Evolutionary conservation across 2,329 filamentous ascomycete genomes (phyloP).

Genomic region (Berkeleyomyces rouxiae): DNA sequence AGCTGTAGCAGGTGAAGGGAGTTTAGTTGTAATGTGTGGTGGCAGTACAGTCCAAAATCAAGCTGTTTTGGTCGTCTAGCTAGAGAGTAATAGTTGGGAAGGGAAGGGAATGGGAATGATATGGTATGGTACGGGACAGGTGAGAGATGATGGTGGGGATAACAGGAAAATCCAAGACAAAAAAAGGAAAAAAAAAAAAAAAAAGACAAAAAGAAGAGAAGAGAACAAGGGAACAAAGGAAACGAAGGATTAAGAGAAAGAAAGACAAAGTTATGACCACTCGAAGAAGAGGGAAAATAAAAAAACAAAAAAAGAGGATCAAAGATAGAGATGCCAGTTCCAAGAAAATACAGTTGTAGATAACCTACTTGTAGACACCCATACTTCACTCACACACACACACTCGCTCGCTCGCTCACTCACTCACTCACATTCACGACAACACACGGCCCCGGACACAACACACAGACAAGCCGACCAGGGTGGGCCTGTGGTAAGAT

Average conservation of each 20-base stretch:
- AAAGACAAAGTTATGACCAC: neutral
- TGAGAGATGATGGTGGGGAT: neutral
- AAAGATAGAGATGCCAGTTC: slow-evolving; percentile 4
- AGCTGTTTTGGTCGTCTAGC: neutral
- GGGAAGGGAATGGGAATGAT: neutral
- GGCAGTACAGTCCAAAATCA: neutral
- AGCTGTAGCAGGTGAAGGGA: neutral
- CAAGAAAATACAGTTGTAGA: slow-evolving; percentile 3
- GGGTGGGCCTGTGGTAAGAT: neutral
- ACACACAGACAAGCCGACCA: slow-evolving; percentile 1
- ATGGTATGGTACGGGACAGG: neutral
- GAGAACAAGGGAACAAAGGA: slow-evolving; percentile 1
- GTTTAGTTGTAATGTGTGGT: neutral
- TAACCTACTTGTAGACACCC: neutral
- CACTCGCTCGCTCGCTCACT: neutral
- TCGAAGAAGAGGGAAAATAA: slow-evolving; percentile 1
- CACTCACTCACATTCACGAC: neutral
- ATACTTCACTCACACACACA: neutral
- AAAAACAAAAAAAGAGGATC: slow-evolving; percentile 3
- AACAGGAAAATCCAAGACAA: neutral
- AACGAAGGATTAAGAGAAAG: slow-evolving; percentile 2
- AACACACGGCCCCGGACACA: slow-evolving; percentile 1
- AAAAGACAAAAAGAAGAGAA: neutral
- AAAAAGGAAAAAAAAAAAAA: slow-evolving; percentile 4
- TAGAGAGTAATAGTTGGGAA: neutral